A percentile compares a stretch with the other conserved stretches of the same genome.
Conservation (phyloP, 305 asterid genomes). For the Plantago rigida region DNA sequence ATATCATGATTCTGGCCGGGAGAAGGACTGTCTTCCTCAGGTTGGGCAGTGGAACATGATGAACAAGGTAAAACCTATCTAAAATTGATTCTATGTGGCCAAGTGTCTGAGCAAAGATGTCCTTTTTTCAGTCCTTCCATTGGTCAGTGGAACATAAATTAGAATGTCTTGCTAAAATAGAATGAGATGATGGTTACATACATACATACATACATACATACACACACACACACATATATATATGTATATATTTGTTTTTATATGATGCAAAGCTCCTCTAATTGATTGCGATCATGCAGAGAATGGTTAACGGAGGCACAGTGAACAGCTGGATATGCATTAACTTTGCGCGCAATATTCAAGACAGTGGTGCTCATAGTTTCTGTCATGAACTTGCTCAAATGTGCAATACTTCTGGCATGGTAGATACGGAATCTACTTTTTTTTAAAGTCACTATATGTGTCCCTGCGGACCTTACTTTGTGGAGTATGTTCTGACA, state of each 20-base stretch:
- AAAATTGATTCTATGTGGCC: neutral
- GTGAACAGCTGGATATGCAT: conserved; percentile 74
- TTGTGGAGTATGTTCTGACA: no score
- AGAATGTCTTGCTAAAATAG: no score
- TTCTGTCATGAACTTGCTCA: conserved; percentile 78
- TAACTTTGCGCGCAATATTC: conserved; percentile 66
- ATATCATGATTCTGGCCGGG: conserved; percentile 81
- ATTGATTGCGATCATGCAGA: conserved; percentile 26
- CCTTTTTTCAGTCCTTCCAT: no score
- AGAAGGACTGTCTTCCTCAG: conserved; percentile 81
- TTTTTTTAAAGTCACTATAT: neutral
- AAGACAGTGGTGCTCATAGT: conserved; percentile 43
- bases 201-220: no score
- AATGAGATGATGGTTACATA: no score
- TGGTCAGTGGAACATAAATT: no score
- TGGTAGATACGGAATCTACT: conserved; percentile 38
- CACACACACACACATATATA: no score
- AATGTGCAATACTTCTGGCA: conserved; percentile 83
- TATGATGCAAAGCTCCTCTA: no score
- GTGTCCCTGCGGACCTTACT: no score
- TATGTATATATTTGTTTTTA: no score
- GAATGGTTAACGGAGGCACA: conserved; percentile 54
- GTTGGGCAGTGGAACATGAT: conserved; percentile 99
- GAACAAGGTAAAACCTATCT: conserved; percentile 54
- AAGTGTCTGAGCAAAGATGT: no score